These are phyloP conservation scores for Saprolegnia parasitica DNA, from an alignment of 352 stramenopile species.

Conservation along the genomic window DNA sequence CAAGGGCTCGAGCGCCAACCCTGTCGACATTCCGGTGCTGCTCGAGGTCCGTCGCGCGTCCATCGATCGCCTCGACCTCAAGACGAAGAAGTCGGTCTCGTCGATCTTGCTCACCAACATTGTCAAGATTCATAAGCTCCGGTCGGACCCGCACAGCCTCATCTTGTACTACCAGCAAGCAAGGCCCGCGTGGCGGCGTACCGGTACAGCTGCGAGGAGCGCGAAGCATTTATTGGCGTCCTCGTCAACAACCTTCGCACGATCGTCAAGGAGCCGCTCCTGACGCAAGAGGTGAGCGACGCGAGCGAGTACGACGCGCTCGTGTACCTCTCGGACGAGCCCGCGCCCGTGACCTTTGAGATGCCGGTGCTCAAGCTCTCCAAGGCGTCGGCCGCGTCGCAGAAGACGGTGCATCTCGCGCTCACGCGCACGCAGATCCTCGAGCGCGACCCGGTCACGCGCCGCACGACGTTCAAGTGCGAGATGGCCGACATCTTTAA, in stretches of 20 bases:
- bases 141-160: conserved; percentile 76
- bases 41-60: conserved; percentile 72
- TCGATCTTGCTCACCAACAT: conserved; percentile 85
- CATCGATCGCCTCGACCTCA: conserved; percentile 62
- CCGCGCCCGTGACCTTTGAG: conserved; percentile 75
- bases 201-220: conserved; percentile 82
- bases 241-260: conserved; percentile 84
- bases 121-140: conserved; percentile 84
- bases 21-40: conserved; percentile 67
- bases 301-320: conserved; percentile 80
- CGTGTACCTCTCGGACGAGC: conserved; percentile 68
- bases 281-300: conserved; percentile 81
- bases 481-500: conserved; percentile 81
- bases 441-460: conserved; percentile 66
- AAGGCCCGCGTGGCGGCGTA: conserved; percentile 69
- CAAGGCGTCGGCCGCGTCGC: conserved; percentile 64
- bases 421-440: conserved; percentile 65
- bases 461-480: conserved; percentile 60
- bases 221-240: conserved; percentile 82
- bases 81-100: conserved; percentile 62
- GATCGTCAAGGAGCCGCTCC: conserved; percentile 72
- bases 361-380: conserved; percentile 82
- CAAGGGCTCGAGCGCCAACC: conserved; percentile 52
- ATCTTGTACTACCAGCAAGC: conserved; percentile 67
- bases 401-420: conserved; percentile 69